Evolutionary conservation across 192 early-diverging fungal genomes (phyloP).

Genomic region (Dispira simplex): DNA sequence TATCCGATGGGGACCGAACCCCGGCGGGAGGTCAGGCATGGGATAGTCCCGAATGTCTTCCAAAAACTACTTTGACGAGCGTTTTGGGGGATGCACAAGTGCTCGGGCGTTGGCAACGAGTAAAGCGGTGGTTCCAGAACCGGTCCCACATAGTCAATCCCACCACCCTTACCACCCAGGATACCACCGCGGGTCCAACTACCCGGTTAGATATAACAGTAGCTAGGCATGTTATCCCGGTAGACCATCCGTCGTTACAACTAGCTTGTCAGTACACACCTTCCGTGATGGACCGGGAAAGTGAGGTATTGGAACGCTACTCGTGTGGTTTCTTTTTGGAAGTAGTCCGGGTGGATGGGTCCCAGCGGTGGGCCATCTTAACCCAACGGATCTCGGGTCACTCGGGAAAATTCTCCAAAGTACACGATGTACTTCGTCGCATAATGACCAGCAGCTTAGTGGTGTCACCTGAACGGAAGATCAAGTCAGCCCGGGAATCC

Average conservation of each 20-base stretch:
- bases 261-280: conserved; percentile 7
- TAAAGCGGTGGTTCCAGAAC: too few relatives aligned
- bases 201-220: conserved; percentile 6
- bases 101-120: too few relatives aligned
- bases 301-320: conserved; percentile 6
- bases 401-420: not conserved
- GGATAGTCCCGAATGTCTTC: too few relatives aligned
- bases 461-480: too few relatives aligned
- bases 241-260: not conserved
- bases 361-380: conserved; percentile 6
- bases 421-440: not conserved
- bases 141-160: too few relatives aligned
- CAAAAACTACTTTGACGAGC: too few relatives aligned
- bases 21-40: too few relatives aligned
- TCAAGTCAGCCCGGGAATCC: too few relatives aligned
- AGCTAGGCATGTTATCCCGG: conserved; percentile 6
- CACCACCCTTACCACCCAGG: too few relatives aligned
- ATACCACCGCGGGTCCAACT: not conserved
- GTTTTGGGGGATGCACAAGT: too few relatives aligned
- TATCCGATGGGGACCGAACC: too few relatives aligned
- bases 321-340: conserved; percentile 9
- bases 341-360: conserved; percentile 1
- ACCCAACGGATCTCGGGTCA: conserved; percentile 7
- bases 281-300: not conserved
- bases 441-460: too few relatives aligned